Base-by-base conservation (phyloP, 371 early-diverging fungal genomes). In the Syncephalastrum racemosum region DNA sequence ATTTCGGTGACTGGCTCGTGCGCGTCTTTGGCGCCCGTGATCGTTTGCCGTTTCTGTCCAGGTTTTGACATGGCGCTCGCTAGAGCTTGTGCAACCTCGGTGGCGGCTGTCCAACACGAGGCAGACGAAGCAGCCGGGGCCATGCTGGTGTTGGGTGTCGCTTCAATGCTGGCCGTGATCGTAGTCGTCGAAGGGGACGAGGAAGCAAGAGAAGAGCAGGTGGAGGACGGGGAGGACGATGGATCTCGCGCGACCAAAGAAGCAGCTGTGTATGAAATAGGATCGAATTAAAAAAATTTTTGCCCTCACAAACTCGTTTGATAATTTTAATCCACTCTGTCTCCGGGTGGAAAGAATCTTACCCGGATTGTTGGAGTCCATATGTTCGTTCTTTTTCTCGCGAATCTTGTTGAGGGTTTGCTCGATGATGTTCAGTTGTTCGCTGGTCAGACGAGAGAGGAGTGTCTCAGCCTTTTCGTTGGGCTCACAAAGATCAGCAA, bases 1-100 rank as follows among this genome's bases (percentile, higher is more conserved):
- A 73, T 60, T 55, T 78, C 79, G 23, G 77, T 71, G 7, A 72
- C 63, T 10, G 81, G 81, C 50, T 79, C 78, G 36, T 53, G 59
- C 18, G 36, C 36, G 36, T 31, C 36, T 31, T 31, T 31, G 36
- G 36, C 36, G 36, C 36, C 36, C 36, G 36, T 31, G 36, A 31
- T 58, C 16, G 24, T 41, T 23, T 42, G 25, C n/a, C n/a, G 42
- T 16, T 53, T 54, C 46, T 18, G 31, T 23, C 4, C 19, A 4
- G n/a, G 50, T 4, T 50, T 50, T 50, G 63, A 44, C 16, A 63
- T 63, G 18, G 64, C 58, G 20, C 59, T 59, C 20, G 59, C 64
- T 39, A 63, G 31, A 22, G 63, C 60, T 59, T 62, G 59, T 47
- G 67, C 67, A 10, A 63, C 63, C 50, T 59, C 56, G 14, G 56